Conservation (phyloP, 148 eudicot genomes). For the Spergularia bocconei region DNA sequence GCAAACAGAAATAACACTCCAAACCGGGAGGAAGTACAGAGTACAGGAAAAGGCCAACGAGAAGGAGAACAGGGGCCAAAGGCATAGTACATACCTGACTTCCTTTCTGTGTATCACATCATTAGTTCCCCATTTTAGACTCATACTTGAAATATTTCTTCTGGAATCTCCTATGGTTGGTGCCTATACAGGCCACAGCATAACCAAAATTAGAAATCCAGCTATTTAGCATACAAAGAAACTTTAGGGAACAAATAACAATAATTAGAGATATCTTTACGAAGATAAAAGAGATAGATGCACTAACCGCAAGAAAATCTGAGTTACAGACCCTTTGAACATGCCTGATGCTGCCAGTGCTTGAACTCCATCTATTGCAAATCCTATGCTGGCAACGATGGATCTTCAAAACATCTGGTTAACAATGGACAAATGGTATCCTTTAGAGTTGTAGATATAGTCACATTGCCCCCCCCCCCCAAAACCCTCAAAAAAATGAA, state of each 20-base stretch:
- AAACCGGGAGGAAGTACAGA: no score
- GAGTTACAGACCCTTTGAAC: slow-evolving; percentile 32
- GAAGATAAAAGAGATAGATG: slow-evolving; percentile 11
- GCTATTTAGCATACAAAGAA: neutral
- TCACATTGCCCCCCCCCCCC: neutral
- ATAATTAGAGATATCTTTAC: slow-evolving; percentile 14
- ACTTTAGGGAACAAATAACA: slow-evolving; percentile 1
- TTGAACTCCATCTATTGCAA: slow-evolving; percentile 33
- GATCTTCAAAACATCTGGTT: slow-evolving; percentile 40
- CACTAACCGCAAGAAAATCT: slow-evolving; percentile 36
- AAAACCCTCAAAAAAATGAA: neutral
- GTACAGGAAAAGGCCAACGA: neutral
- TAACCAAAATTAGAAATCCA: neutral
- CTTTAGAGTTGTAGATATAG: neutral
- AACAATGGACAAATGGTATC: neutral
- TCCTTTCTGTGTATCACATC: slow-evolving; percentile 26
- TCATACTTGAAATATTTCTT: slow-evolving; percentile 26
- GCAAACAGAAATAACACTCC: no score
- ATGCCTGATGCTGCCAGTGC: slow-evolving; percentile 32
- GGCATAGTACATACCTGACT: slow-evolving; percentile 25
- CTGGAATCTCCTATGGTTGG: slow-evolving; percentile 26
- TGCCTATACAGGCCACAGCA: slow-evolving; percentile 24
- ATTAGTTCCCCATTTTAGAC: slow-evolving; percentile 32
- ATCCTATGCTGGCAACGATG: slow-evolving; percentile 32
- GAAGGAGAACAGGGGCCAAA: neutral